phyloP scores from a whole-genome alignment of 2,329 filamentous ascomycete genomes.

The Balansia obtecta region DNA sequence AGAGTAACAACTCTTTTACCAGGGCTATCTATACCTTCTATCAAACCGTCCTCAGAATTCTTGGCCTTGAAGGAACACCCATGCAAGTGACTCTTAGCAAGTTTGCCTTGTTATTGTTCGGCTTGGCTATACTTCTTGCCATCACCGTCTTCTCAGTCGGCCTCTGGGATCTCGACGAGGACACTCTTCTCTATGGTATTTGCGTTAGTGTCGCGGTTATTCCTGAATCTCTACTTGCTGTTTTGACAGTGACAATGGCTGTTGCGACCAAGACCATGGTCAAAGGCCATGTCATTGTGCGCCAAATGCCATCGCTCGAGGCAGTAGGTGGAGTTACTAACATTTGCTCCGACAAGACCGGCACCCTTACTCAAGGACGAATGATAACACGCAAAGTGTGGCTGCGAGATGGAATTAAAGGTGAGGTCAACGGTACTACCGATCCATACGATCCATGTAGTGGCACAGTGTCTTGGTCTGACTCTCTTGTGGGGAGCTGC shows the following conservation, averaged over 20 bases:
- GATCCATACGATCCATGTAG: conserved; percentile 50
- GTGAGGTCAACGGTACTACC: conserved; percentile 40
- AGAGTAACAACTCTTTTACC: conserved; percentile 28
- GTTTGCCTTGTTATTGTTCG: conserved; percentile 71
- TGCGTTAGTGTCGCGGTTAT: conserved; percentile 52
- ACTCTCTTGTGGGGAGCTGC: conserved; percentile 24
- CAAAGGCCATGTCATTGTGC: conserved; percentile 51
- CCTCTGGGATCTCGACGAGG: conserved; percentile 38
- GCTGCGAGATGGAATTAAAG: conserved; percentile 40
- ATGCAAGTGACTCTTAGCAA: conserved; percentile 77
- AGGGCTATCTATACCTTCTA: conserved; percentile 30
- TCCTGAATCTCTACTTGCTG: conserved; percentile 54
- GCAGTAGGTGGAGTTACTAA: conserved; percentile 58
- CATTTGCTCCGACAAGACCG: conserved; percentile 61
- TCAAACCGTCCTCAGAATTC: conserved; percentile 36
- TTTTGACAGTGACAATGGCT: conserved; percentile 60
- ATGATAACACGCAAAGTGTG: conserved; percentile 54
- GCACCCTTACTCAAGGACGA: conserved; percentile 52
- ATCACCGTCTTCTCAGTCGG: conserved; percentile 50
- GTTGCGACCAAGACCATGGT: conserved; percentile 54
- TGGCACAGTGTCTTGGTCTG: conserved; percentile 36
- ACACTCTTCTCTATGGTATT: conserved; percentile 49
- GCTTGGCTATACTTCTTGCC: conserved; percentile 49
- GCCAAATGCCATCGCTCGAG: conserved; percentile 52
- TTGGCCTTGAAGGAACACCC: conserved; percentile 64